Base-by-base conservation (phyloP, 2,329 filamentous ascomycete species). In the Metarhizium guizhouense region DNA sequence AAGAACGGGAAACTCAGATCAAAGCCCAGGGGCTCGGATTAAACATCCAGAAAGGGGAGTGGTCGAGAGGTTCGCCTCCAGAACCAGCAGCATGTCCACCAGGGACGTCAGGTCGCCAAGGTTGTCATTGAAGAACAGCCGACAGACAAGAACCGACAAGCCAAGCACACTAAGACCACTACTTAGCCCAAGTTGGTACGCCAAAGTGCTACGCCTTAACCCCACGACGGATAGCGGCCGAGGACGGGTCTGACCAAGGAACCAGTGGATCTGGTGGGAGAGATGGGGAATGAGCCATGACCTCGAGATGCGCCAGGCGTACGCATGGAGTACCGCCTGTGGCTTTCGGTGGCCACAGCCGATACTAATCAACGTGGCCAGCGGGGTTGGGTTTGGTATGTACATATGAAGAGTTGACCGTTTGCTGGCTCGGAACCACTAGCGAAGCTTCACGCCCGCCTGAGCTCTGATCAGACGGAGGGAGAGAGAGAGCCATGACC, bases 1-100 rank as follows among this genome's bases (percentile, higher is more conserved):
- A 47, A 7, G 40, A 38, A 59, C 54, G 59, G 59, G 58, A 59
- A 62, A 53, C 60, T 56, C 50, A 59, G 61, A 63, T 64, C 58
- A 64, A 68, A 64, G 63, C 59, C 62, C 63, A 65, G 59, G 65
- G 64, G 67, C 66, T 66, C 67, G 70, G 67, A 69, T 69, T 64
- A 63, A 60, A 64, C 65, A 58, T 62, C 71, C 71, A 65, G 65
- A 71, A 70, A 64, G 64, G 69, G 70, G 65, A 72, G 71, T 72
- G 66, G 64, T 62, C 69, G 67, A 67, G 66, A 68, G 62, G 54
- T 36, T 62, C 58, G 61, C 58, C 59, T 55, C 61, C 59, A 62
- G 60, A 60, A 60, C 57, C 36, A 59, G 40, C 51, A 54, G 53
- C 54, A 52, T 50, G 42, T 51, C 58, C 51, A 48, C 32, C 38